A percentile compares a stretch with the other conserved stretches of the same genome.
Conservation (phyloP, 768 basidiomycete genomes). For the Suillus brevipes region DNA sequence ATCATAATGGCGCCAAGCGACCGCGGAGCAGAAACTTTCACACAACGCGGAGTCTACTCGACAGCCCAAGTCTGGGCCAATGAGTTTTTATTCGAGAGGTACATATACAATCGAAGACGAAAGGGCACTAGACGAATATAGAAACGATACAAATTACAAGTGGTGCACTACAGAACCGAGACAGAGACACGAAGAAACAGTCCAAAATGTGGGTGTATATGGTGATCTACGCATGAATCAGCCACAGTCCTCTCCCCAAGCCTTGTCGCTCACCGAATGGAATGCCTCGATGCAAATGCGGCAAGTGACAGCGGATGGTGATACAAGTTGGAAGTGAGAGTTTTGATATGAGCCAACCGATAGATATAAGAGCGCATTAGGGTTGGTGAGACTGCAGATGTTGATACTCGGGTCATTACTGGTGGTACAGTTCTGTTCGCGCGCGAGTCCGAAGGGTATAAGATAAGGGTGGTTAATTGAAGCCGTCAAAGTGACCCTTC, state of each 20-base stretch:
- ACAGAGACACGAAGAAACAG: background rate
- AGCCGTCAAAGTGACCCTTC: conserved; percentile 90
- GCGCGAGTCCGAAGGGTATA: background rate
- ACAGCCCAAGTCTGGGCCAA: background rate
- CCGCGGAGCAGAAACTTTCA: background rate
- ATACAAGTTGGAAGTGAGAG: conserved; percentile 2
- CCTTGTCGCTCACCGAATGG: background rate
- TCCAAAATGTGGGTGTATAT: conserved; percentile 1
- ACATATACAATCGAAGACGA: conserved; percentile 1
- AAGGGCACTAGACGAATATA: background rate
- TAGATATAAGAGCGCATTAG: conserved; percentile 6
- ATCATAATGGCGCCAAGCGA: background rate
- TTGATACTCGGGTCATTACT: background rate
- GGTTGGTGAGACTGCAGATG: background rate
- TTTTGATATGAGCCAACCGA: conserved; percentile 2
- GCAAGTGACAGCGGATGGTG: background rate
- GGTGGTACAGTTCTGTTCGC: background rate
- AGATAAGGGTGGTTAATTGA: conserved; percentile 51
- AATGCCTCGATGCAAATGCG: background rate
- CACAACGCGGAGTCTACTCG: background rate
- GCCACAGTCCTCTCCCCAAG: background rate
- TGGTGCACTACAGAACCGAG: background rate
- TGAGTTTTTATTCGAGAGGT: background rate
- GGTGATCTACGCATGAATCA: background rate
- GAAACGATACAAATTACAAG: background rate